Conservation (phyloP, 106 monocot genomes). For the Dioscorea zingiberensis region DNA sequence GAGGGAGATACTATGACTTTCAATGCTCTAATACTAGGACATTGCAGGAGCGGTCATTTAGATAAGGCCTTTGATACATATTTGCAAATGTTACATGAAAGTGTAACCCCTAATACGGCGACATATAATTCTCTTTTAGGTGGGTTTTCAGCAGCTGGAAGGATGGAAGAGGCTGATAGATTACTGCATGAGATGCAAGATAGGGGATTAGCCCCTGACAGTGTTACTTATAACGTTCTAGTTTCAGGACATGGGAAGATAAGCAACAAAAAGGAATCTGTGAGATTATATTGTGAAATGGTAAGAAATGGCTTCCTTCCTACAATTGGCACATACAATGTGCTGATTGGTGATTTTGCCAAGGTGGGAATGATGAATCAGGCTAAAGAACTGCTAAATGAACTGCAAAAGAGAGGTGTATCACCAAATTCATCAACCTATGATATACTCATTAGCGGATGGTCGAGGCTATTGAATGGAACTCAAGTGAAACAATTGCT, state of each 20-base stretch:
- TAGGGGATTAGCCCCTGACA: slow-evolving; percentile 38
- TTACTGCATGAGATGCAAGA: slow-evolving; percentile 62
- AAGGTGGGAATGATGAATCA: slow-evolving; percentile 84
- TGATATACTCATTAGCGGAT: slow-evolving; percentile 81
- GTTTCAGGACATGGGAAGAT: slow-evolving; percentile 66
- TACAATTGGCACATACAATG: slow-evolving; percentile 75
- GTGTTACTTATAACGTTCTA: slow-evolving; percentile 67
- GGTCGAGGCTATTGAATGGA: slow-evolving; percentile 65
- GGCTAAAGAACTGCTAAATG: slow-evolving; percentile 70
- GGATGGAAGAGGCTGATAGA: slow-evolving; percentile 52
- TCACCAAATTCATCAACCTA: slow-evolving; percentile 70
- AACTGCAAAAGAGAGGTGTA: slow-evolving; percentile 72
- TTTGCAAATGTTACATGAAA: slow-evolving; percentile 46
- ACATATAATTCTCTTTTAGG: slow-evolving; percentile 73
- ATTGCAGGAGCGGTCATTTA: slow-evolving; percentile 61
- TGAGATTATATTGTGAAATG: slow-evolving; percentile 85
- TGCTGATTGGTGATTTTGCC: slow-evolving; percentile 73
- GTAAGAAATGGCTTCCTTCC: slow-evolving; percentile 75
- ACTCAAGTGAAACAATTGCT: slow-evolving; percentile 58
- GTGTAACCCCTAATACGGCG: slow-evolving; percentile 48
- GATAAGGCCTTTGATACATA: slow-evolving; percentile 58
- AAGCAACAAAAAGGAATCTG: slow-evolving; percentile 63
- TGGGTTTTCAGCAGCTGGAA: slow-evolving; percentile 42
- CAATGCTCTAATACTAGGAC: slow-evolving; percentile 71
- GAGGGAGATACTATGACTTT: slow-evolving; percentile 45